These are phyloP conservation scores for Fraxinus ornus DNA, from an alignment of 305 asterid genomes.

Conservation along the genomic window DNA sequence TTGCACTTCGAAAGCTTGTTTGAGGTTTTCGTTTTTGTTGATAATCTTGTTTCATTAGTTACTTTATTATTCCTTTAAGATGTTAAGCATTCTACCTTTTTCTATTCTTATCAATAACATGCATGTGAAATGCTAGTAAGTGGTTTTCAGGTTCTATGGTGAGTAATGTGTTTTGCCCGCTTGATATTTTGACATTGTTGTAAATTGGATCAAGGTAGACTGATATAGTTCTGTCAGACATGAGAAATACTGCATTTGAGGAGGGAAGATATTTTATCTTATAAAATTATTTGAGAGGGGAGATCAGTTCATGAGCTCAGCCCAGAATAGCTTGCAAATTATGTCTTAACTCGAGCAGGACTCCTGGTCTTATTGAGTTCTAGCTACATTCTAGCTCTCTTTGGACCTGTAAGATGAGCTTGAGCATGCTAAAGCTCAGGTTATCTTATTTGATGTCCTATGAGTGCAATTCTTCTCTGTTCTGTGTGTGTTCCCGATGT, in stretches of 20 bases:
- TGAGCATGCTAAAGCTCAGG: not conserved
- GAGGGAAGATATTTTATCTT: not conserved
- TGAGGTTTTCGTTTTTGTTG: not conserved
- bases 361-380: not conserved
- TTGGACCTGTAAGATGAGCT: not conserved
- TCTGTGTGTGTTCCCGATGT: not conserved
- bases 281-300: not conserved
- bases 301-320: not conserved
- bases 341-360: not conserved
- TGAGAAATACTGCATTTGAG: not conserved
- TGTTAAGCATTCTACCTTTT: not conserved
- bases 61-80: not conserved
- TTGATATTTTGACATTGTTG: not conserved
- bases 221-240: not conserved
- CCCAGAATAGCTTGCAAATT: not conserved
- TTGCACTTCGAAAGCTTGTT: slow-evolving; percentile 5
- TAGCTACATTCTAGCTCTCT: not conserved
- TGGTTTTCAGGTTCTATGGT: not conserved
- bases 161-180: not conserved
- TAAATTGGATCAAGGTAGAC: not conserved
- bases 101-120: not conserved
- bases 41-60: not conserved
- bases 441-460: not conserved
- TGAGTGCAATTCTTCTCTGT: not conserved
- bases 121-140: not conserved